These are phyloP conservation scores for Blepharisma japonicum DNA, from an alignment of 73 alveolate species.

Conservation along the genomic window DNA sequence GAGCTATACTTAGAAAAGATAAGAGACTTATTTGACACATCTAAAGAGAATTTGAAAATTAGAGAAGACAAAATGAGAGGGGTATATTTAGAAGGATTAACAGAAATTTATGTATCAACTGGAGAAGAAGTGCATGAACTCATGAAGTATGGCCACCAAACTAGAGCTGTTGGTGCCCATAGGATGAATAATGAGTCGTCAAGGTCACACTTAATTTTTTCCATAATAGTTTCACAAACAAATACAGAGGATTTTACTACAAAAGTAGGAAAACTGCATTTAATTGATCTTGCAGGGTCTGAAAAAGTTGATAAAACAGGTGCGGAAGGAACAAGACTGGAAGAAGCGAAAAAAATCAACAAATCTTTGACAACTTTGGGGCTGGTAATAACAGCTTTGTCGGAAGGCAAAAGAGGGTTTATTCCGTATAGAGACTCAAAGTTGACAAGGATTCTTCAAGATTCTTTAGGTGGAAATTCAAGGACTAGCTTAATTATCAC, in stretches of 20 bases:
- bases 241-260: slow-evolving; percentile 23
- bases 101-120: slow-evolving; percentile 60
- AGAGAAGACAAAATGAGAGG: slow-evolving; percentile 74
- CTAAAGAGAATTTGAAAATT: slow-evolving; percentile 47
- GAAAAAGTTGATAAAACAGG: slow-evolving; percentile 74
- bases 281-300: slow-evolving; percentile 85
- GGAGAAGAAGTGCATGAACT: slow-evolving; percentile 59
- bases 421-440: slow-evolving; percentile 73
- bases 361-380: slow-evolving; percentile 42
- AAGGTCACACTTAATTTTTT: slow-evolving; percentile 76
- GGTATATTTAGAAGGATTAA: slow-evolving; percentile 75
- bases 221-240: slow-evolving; percentile 48
- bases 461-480: slow-evolving; percentile 79
- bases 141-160: slow-evolving; percentile 67
- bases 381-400: slow-evolving; percentile 54
- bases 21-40: slow-evolving; percentile 65
- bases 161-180: slow-evolving; percentile 82
- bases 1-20: slow-evolving; percentile 77
- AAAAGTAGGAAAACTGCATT: slow-evolving; percentile 53
- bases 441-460: slow-evolving; percentile 63
- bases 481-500: slow-evolving; percentile 67
- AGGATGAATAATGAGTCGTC: slow-evolving; percentile 81
- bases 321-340: slow-evolving; percentile 74
- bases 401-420: slow-evolving; percentile 49
- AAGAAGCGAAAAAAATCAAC: slow-evolving; percentile 87